A percentile compares a stretch with the other conserved stretches of the same genome.
These are phyloP conservation scores for Colletotrichum neosansevieriae DNA, from an alignment of 2,329 filamentous ascomycete genomes.

Conservation along the genomic window DNA sequence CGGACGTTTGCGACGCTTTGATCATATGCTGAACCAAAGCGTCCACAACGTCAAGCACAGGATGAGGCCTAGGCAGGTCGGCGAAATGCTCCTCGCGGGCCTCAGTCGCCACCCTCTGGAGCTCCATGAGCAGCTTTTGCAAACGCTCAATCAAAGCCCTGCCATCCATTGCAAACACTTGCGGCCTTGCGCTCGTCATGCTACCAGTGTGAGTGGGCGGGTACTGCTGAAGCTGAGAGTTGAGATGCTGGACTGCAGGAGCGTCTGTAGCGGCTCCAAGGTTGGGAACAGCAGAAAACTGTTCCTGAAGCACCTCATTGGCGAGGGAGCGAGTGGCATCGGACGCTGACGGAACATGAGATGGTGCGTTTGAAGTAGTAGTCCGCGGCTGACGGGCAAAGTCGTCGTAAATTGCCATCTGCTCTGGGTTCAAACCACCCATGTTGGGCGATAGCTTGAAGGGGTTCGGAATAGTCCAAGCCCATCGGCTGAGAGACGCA, in stretches of 20 bases:
- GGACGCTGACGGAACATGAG: conserved; percentile 68
- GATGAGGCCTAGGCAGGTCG: conserved; percentile 69
- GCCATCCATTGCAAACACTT: conserved; percentile 63
- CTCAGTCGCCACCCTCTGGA: conserved; percentile 66
- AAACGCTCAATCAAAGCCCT: conserved; percentile 66
- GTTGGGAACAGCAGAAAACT: conserved; percentile 68
- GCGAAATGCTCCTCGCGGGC: conserved; percentile 70
- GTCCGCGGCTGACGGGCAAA: conserved; percentile 88
- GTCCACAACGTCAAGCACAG: conserved; percentile 73
- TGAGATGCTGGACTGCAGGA: conserved; percentile 63
- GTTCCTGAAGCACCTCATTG: conserved; percentile 74
- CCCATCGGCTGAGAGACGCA: conserved; percentile 86
- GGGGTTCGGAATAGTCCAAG: conserved; percentile 91
- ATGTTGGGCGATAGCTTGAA: conserved; percentile 83
- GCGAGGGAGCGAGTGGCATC: conserved; percentile 72
- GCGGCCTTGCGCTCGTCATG: conserved; percentile 64
- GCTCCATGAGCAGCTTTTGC: conserved; percentile 68
- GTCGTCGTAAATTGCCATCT: conserved; percentile 96
- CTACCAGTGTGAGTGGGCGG: conserved; percentile 61
- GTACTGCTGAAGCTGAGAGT: conserved; percentile 67
- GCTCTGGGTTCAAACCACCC: conserved; percentile 85
- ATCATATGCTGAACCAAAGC: conserved; percentile 72
- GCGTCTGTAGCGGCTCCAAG: conserved; percentile 72
- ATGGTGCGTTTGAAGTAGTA: conserved; percentile 64
- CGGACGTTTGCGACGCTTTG: conserved; percentile 70